A percentile compares a stretch with the other conserved stretches of the same genome.
Evolutionary conservation across 2,329 filamentous ascomycete species (phyloP).

Genomic region (Ceratocystis papillata): DNA sequence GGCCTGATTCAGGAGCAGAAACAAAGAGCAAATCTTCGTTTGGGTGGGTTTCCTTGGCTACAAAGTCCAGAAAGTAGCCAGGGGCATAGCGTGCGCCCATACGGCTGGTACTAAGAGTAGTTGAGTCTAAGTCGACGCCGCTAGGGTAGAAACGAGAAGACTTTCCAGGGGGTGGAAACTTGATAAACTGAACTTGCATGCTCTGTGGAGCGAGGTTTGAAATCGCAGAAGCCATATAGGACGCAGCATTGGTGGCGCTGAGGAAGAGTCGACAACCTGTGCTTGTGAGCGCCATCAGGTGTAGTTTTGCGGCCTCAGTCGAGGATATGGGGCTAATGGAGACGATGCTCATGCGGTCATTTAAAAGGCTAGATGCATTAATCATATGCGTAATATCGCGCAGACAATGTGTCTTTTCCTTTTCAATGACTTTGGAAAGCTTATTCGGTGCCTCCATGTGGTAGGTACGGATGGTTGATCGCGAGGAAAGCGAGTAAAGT

Average conservation of each 20-base stretch:
- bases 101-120: constrained; percentile 40
- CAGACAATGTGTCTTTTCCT: constrained; percentile 49
- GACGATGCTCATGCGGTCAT: constrained; percentile 60
- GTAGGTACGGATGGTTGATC: constrained; percentile 83
- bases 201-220: constrained; percentile 65
- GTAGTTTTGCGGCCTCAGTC: constrained; percentile 68
- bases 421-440: constrained; percentile 54
- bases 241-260: constrained; percentile 72
- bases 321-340: constrained; percentile 76
- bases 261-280: constrained; percentile 87
- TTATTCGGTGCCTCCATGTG: constrained; percentile 61
- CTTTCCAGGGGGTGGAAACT: constrained; percentile 62
- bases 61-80: constrained; percentile 83
- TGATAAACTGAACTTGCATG: constrained; percentile 96
- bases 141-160: constrained; percentile 32
- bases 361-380: constrained; percentile 58
- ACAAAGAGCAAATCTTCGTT: constrained; percentile 64
- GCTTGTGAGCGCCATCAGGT: constrained; percentile 80
- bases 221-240: constrained; percentile 50
- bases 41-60: constrained; percentile 49
- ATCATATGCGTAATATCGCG: constrained; percentile 80
- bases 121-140: constrained; percentile 40
- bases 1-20: constrained; percentile 75
- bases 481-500: constrained; percentile 80
- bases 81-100: constrained; percentile 60